phyloP scores from a whole-genome alignment of 345 rosid species.

The Odontarrhena argentea region DNA sequence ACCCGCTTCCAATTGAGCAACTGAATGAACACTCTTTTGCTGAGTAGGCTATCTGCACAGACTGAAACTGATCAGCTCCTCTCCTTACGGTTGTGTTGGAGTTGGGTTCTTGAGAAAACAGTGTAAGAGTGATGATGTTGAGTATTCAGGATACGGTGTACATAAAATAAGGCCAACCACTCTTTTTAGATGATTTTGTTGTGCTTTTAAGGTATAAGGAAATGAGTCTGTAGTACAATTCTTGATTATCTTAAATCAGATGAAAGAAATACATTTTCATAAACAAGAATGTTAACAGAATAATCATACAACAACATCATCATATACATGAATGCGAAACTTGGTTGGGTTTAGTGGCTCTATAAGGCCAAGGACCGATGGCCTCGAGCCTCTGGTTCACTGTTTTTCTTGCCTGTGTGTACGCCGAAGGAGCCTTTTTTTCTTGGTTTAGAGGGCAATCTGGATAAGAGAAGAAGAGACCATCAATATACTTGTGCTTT shows the following conservation, averaged over 20 bases:
- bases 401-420: constrained; percentile 48
- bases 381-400: constrained; percentile 5
- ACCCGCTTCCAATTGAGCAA: constrained; percentile 60
- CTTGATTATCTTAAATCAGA: constrained; percentile 2
- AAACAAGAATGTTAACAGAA: constrained; percentile 27
- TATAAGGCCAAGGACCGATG: background rate
- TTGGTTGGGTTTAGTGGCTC: background rate
- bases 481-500: constrained; percentile 10
- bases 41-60: constrained; percentile 38
- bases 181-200: constrained; percentile 24
- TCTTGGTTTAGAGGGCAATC: constrained; percentile 52
- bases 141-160: constrained; percentile 18
- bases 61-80: constrained; percentile 8
- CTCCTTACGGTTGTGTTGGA: constrained; percentile 24
- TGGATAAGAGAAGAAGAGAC: constrained; percentile 33
- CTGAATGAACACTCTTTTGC: constrained; percentile 56
- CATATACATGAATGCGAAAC: constrained; percentile 21
- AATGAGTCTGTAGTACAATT: background rate
- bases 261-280: constrained; percentile 7
- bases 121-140: constrained; percentile 2
- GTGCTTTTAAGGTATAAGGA: constrained; percentile 14
- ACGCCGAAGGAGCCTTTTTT: constrained; percentile 46
- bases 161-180: constrained; percentile 6
- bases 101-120: constrained; percentile 25
- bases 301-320: constrained; percentile 32